phyloP scores from a whole-genome alignment of 129 eudicot species.

The Mikania micrantha region DNA sequence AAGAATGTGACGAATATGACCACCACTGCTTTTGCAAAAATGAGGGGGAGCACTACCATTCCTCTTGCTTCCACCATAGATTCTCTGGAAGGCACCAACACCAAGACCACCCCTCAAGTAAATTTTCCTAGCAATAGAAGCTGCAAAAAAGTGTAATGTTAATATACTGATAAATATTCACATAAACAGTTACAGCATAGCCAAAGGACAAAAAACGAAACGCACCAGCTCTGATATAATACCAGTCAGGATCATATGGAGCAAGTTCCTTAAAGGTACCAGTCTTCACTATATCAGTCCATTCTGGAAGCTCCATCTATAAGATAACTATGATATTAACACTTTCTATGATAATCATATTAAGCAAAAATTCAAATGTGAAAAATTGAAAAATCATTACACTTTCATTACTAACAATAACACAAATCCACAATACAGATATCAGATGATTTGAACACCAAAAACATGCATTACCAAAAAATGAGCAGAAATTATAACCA shows the following conservation, averaged over 20 bases:
- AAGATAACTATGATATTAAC: not conserved
- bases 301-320: conserved; percentile 54
- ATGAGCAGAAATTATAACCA: no score
- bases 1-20: conserved; percentile 63
- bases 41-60: conserved; percentile 70
- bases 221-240: conserved; percentile 39
- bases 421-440: no score
- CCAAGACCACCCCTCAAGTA: conserved; percentile 21
- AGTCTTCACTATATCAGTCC: conserved; percentile 55
- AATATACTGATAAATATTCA: not conserved
- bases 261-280: conserved; percentile 64
- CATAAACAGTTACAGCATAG: not conserved
- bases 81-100: conserved; percentile 61
- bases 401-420: no score
- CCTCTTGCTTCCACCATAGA: conserved; percentile 74
- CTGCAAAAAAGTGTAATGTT: conserved; percentile 1
- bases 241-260: conserved; percentile 70
- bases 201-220: not conserved
- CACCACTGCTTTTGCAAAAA: conserved; percentile 59
- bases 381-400: no score
- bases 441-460: no score
- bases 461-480: no score
- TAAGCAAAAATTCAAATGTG: no score
- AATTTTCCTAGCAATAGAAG: conserved; percentile 67
- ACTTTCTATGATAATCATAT: not conserved